phyloP scores from a whole-genome alignment of 345 rosid species.

The Anacardium occidentale region DNA sequence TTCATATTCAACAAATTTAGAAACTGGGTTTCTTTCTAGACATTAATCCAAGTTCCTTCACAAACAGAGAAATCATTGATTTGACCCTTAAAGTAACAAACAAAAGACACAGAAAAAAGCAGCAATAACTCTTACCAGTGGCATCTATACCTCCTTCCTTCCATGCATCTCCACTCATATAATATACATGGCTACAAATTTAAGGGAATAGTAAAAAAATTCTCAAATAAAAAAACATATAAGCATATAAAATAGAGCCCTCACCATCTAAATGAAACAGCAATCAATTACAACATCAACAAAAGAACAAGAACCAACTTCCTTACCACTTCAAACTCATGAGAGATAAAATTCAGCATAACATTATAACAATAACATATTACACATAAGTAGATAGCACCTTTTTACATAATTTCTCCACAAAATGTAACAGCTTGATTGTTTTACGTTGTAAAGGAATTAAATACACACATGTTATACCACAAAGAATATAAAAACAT shows the following conservation, averaged over 20 bases:
- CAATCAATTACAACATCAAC: neutral
- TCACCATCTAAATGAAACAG: neutral
- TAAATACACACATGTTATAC: neutral
- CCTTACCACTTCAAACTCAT: neutral
- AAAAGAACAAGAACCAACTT: neutral
- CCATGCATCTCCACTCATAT: constrained; percentile 99
- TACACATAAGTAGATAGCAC: neutral
- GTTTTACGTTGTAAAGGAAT: neutral
- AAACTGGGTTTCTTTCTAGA: neutral
- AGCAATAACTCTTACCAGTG: constrained; percentile 59
- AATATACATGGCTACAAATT: constrained; percentile 78
- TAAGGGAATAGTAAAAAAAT: constrained; percentile 35
- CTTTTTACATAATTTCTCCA: neutral
- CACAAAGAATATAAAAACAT: no score
- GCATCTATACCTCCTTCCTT: constrained; percentile 98
- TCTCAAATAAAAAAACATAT: constrained; percentile 18
- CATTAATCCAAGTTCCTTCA: neutral
- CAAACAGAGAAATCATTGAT: neutral
- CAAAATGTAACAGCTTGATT: neutral
- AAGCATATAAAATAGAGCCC: neutral
- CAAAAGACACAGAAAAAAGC: constrained; percentile 3
- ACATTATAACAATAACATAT: neutral
- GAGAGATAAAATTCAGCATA: neutral
- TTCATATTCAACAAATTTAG: neutral
- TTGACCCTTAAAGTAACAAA: neutral